Evolutionary conservation across 2,329 filamentous ascomycete genomes (phyloP), one percentile per base, ranked within the genome.

Genomic region (Colletotrichum sp.): DNA sequence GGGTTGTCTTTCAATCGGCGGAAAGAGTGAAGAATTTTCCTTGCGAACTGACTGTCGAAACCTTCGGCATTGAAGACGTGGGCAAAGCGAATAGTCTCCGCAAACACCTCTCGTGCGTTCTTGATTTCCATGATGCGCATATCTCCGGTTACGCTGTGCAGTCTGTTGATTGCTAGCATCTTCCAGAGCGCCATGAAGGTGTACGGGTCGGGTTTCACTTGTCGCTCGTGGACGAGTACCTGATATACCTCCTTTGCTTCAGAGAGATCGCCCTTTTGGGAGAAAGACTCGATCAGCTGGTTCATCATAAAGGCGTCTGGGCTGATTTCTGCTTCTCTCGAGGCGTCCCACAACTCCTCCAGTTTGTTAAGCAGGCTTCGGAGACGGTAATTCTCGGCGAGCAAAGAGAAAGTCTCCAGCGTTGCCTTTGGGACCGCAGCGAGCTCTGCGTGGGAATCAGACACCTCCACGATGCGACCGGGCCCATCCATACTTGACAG

Each of bases 261-360:
- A 28, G 85, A 83, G 60, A 89, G 87, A 68, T 91, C 87, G 67
- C 91, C 90, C 74, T 90, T 89, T 76, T 92, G 90, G 63, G 94
- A 88, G 77, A 93, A 90, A 8, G 92, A 91, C 76, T 92, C 91
- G 30, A 97, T 90, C 26, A 96, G 86, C 81, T 96, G 93, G 83
- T 96, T 97, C 88, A 96, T 92, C 85, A 96, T 94, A 83, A 93
- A 94, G 10, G 92, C 91, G 80, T 95, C 93, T 3, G 93, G 90
- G 70, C 87, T 88, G 76, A 96, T 92, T 77, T 93, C 89, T 16
- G 93, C 91, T 60, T 90, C 86, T 16, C 88, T 86, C 77, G 95
- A 92, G 3, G 91, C 91, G 36, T 90, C 87, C 84, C 92, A 93
- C 6, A 96, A 86, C 68, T 89, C 86, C 64, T 90, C 86, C 67